Conservation (phyloP, 495 filamentous ascomycete species). For the Parathielavia hyrcaniae region DNA sequence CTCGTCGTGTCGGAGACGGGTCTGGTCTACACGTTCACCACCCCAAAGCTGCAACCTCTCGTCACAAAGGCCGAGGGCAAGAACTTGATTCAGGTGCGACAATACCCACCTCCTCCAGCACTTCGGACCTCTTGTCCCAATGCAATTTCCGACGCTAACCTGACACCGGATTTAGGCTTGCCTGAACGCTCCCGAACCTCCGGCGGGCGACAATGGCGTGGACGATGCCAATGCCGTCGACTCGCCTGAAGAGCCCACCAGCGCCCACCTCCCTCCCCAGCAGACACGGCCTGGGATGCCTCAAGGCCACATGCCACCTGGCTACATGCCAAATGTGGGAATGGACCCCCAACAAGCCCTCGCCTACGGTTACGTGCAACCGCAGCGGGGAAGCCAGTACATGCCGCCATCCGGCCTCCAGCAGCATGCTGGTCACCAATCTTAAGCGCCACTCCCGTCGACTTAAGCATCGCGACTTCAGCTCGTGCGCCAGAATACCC, state of each 20-base stretch:
- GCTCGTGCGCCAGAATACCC: conserved; percentile 43
- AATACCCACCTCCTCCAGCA: not conserved
- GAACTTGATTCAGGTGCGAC: conserved; percentile 93
- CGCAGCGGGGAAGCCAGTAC: conserved; percentile 45
- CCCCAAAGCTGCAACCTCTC: conserved; percentile 95
- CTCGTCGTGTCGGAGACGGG: conserved; percentile 98
- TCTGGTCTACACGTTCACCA: conserved; percentile 98
- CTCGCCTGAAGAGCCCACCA: conserved; percentile 57
- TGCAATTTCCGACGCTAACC: not conserved
- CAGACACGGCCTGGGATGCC: conserved; percentile 46
- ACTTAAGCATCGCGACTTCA: conserved; percentile 28
- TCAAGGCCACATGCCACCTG: conserved; percentile 46
- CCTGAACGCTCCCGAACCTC: conserved; percentile 93
- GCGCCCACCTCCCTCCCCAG: conserved; percentile 54
- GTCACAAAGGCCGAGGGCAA: conserved; percentile 99
- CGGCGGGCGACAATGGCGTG: conserved; percentile 83
- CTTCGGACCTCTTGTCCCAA: not conserved
- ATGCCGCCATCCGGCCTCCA: conserved; percentile 51
- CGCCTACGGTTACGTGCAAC: conserved; percentile 57
- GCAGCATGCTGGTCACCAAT: conserved; percentile 51
- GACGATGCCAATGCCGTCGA: conserved; percentile 60
- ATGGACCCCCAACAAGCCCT: conserved; percentile 52
- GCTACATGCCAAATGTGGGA: conserved; percentile 49
- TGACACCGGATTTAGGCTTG: conserved; percentile 57
- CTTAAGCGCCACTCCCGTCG: conserved; percentile 28